Evolutionary conservation across 2,329 filamentous ascomycete genomes (phyloP), one percentile per base, ranked within the genome.

Genomic region (Pseudopithomyces maydicus): DNA sequence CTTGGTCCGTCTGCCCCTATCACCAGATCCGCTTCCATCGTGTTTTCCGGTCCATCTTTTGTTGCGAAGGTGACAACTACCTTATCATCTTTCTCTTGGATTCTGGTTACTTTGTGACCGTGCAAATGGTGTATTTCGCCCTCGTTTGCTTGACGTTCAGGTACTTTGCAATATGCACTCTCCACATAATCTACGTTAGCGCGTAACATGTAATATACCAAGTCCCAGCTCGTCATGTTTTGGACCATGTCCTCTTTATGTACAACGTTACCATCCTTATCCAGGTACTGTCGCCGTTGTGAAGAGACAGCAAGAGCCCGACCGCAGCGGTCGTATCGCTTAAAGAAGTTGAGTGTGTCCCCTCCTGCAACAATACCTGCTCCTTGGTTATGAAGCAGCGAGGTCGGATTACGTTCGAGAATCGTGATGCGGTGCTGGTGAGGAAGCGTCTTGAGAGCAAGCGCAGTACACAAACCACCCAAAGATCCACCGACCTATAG

Each of bases 171-270:
- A 39, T 72, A 72, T 5, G 48, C 55, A 33, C 64, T 72, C 48
- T 66, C 47, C n/a, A 70, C 52, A 19, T 67, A 69, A 44, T 74
- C 70, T 15, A 72, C 65, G 26, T 72, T 73, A 2, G 69, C 69
- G 14, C 72, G 59, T 12, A 74, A 57, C 20, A 74, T 65, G 43
- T 72, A 62, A 50, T 72, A 74, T 3, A 68, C 64, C n/a, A 73
- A 57, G 50, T 72, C 70, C 71, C 72, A 74, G 54, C 70, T 74
- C 22, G 70, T 74, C 71, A 73, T 74, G 23, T 71, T 72, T 56
- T 73, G 71, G n/a, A 61, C 57, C 61, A 68, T 65, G 15, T 73
- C 66, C 51, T 69, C 63, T 35, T 58, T 59, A 29, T 72, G 65
- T 20, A 70, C 64, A 17, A 73, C 57, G 1, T 69, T 60, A 20